Base-by-base conservation (phyloP, 768 basidiomycete genomes). In the Floccularia luteovirens region DNA sequence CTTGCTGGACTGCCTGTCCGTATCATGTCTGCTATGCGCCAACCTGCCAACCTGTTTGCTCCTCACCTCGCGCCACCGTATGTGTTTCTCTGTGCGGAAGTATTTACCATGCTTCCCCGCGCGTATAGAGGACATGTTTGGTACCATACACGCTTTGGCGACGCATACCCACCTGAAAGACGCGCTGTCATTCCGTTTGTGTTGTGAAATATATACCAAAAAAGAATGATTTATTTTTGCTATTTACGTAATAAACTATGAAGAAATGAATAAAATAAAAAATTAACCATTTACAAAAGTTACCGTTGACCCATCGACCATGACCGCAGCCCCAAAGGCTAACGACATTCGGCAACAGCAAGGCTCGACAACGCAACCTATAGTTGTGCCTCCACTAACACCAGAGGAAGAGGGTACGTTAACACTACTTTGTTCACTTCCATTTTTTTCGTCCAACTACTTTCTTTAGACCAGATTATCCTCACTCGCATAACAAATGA, bases 111-210 rank as follows among this genome's bases (percentile, higher is more conserved):
- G 93, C 49, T 85, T 10, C 86, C 90, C 0, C 66, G 93, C 17
- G 88, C 88, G 2, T 71, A 82, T 39, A 77, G 75, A 38, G 90
- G 90, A 1, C 92, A 96, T 50, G 51, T 49, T 46, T 98, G 94
- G 94, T 97, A 98, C 58, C 72, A 74, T 35, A 44, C 63, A 42
- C 82, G 72, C 38, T 94, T 97, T 54, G 71, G 72, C 4, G 74
- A 80, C 36, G 50, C 54, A n/a, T 97, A 91, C 57, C 90, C 92
- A 1, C 70, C 69, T 45, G 74, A 84, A 23, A 67, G 91, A 48
- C 87, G 75, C 53, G 77, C 72, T 3, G 77, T 91, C 22, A 63
- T 98, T n/a, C 93, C 94, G 0, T 82, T 79, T 48, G 2, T 93
- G 36, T 59, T 89, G 35, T 90, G 55, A 48, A n/a, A n/a, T n/a